Conservation (phyloP, 169 alveolate genomes). For the Cryptosporidium muris region DNA sequence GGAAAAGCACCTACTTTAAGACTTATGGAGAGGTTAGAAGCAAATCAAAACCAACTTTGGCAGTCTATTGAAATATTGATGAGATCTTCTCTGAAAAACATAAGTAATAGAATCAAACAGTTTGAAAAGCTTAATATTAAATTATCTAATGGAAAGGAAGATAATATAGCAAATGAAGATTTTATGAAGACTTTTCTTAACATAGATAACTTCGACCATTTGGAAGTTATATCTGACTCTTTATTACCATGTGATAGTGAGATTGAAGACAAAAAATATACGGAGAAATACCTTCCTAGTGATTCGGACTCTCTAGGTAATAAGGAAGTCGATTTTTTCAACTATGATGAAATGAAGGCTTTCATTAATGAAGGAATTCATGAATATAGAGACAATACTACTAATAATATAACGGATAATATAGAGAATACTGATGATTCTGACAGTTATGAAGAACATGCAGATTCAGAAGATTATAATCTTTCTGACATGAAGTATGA, state of each 20-base stretch:
- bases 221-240: constrained; percentile 30
- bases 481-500: neutral
- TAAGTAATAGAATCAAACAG: too few relatives aligned
- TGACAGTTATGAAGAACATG: constrained; percentile 1
- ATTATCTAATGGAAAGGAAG: too few relatives aligned
- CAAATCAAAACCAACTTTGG: too few relatives aligned
- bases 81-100: too few relatives aligned
- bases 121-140: too few relatives aligned
- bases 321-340: constrained; percentile 22
- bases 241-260: neutral
- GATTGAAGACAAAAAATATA: neutral
- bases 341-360: constrained; percentile 48
- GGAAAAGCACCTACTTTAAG: too few relatives aligned
- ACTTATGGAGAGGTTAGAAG: too few relatives aligned
- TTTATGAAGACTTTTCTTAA: neutral
- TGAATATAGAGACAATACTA: neutral
- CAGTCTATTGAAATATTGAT: too few relatives aligned
- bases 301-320: constrained; percentile 8
- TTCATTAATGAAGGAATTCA: constrained; percentile 12
- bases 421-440: neutral
- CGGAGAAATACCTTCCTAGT: constrained; percentile 27
- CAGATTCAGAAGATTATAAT: constrained; percentile 36
- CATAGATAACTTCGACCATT: neutral
- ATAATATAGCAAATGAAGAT: too few relatives aligned
- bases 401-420: constrained; percentile 5